Percentiles rank a stretch among this genome's conserved stretches.
Evolutionary conservation across 495 filamentous ascomycete genomes (phyloP).

Genomic region (Penicillium goetzii): DNA sequence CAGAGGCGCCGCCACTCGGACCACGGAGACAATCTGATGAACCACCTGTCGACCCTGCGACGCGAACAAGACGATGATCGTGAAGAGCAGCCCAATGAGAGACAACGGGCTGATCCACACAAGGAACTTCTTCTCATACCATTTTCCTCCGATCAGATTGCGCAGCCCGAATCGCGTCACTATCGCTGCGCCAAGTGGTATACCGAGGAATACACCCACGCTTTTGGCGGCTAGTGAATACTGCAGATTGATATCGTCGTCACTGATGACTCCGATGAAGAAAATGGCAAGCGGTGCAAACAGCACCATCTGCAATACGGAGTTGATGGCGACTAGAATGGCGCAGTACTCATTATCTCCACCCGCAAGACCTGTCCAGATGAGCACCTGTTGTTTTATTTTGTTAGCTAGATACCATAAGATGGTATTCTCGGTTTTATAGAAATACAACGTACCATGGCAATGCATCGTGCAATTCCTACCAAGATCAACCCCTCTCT

Average conservation of each 20-base stretch:
- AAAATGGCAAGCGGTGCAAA: conserved; percentile 79
- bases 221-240: conserved; percentile 75
- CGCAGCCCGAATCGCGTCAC: conserved; percentile 69
- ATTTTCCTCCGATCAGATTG: conserved; percentile 48
- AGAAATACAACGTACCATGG: conserved; percentile 60
- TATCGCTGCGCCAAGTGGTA: conserved; percentile 78
- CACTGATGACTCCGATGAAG: conserved; percentile 71
- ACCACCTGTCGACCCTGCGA: conserved; percentile 80
- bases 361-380: conserved; percentile 77
- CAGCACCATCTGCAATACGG: conserved; percentile 80
- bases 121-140: conserved; percentile 70
- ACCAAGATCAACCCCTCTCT: conserved; percentile 76
- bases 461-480: conserved; percentile 76
- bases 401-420: not conserved
- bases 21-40: conserved; percentile 77
- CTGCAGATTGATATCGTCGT: conserved; percentile 48
- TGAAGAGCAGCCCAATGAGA: conserved; percentile 81
- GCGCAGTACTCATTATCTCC: conserved; percentile 85
- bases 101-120: conserved; percentile 71
- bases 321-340: conserved; percentile 86
- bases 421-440: conserved; percentile 3
- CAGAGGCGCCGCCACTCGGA: conserved; percentile 77
- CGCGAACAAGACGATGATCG: conserved; percentile 82
- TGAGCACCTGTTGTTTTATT: conserved; percentile 57
- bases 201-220: conserved; percentile 83